Base-by-base conservation (phyloP, 768 basidiomycete species). In the Glaciozyma martinii region DNA sequence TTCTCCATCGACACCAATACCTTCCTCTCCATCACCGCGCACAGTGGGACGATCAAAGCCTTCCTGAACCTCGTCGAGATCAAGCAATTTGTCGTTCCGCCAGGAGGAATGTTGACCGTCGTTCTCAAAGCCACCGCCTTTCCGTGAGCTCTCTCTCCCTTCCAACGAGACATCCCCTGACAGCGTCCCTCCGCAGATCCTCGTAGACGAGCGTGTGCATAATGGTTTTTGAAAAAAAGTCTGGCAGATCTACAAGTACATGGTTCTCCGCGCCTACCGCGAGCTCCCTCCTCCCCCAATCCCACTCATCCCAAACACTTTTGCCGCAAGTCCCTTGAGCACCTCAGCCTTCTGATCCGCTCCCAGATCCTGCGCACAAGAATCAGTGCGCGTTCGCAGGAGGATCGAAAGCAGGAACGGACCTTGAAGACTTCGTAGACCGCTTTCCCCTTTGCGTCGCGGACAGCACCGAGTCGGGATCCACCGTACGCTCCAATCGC, bases 1-100 rank as follows among this genome's bases (percentile, higher is more conserved):
- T 75, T 75, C 29, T 62, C 73, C 5, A 61, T 56, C 6, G 73
- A 74, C 43, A 15, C 61, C 7, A 52, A 62, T 5, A 61, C 70
- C 9, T 73, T 66, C 63, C 55, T 76, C 56, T 67, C 63, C 42
- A 74, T 76, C 42, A 73, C 74, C 7, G 70, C 71, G 9, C 75
- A 75, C 50, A 63, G 66, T 21, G 74, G 74, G 19, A 64, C 61
- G 15, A 74, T 74, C 32, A 30, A 55, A 10, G 62, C 70, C 0
- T 66, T 74, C 58, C 70, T 74, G 43, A 59, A 61, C n/a, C 71
- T 68, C 12, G 56, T 74, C 5, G 60, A 62, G 23, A 74, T 74
- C 59, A 66, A 40, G n/a, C 52, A 52, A 29, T 50, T 74, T 16
- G 13, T 29, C 7, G 66, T 73, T 1, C 59, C 57, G 47, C 66